Conservation (phyloP, 2,329 filamentous ascomycete species). For the Pestalotiopsis sp. region DNA sequence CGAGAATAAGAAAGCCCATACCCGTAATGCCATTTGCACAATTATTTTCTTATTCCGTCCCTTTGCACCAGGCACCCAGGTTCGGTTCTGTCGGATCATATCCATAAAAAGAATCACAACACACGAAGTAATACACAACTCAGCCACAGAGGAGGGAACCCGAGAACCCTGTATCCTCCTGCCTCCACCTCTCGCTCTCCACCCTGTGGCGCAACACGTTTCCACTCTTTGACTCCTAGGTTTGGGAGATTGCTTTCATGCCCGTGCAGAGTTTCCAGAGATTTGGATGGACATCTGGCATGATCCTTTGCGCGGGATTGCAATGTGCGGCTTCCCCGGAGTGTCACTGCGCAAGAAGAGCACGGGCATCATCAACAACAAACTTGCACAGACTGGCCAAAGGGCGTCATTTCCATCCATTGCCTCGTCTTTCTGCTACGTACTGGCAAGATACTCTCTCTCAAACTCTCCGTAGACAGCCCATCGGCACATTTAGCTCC, state of each 20-base stretch:
- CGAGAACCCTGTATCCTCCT: not conserved
- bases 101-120: not conserved
- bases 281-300: not conserved
- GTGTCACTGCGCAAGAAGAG: too few relatives aligned
- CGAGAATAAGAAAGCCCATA: not conserved
- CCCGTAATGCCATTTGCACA: not conserved
- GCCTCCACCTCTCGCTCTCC: not conserved
- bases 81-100: not conserved
- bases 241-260: not conserved
- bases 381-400: not conserved
- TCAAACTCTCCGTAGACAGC: not conserved
- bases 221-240: not conserved
- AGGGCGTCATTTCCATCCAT: not conserved
- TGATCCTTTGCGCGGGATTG: too few relatives aligned
- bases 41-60: not conserved
- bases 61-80: not conserved
- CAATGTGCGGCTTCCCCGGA: too few relatives aligned
- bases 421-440: not conserved
- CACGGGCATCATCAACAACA: not conserved
- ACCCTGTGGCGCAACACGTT: not conserved
- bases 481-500: not conserved
- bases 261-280: not conserved
- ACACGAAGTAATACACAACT: not conserved
- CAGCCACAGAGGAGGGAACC: not conserved
- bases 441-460: not conserved